Conservation (phyloP, 371 early-diverging fungal species). For the Apophysomyces elegans region DNA sequence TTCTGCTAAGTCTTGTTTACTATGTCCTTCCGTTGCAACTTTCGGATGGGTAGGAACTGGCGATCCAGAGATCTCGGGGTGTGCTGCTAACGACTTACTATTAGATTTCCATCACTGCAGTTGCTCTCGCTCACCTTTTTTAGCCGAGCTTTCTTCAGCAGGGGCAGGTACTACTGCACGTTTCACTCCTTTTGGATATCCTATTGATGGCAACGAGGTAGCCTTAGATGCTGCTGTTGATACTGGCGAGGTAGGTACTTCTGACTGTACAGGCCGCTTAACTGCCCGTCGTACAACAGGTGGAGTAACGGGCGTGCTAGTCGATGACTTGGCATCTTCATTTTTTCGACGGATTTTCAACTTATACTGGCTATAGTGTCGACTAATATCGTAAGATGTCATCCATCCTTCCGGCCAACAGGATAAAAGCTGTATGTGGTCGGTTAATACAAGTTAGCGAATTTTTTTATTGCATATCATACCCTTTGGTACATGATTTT, state of each 20-base stretch:
- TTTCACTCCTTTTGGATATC: not conserved
- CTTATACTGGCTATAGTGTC: conserved; percentile 58
- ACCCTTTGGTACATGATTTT: conserved; percentile 57
- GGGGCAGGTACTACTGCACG: conserved; percentile 5
- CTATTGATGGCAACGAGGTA: not conserved
- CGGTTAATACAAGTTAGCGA: not conserved
- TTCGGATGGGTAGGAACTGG: not conserved
- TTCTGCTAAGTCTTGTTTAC: not conserved
- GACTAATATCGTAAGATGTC: conserved; percentile 58
- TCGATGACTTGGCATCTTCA: not conserved
- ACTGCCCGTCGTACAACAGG: not conserved
- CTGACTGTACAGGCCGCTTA: not conserved
- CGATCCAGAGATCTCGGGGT: not conserved
- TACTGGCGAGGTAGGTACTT: not conserved
- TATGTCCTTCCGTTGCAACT: not conserved
- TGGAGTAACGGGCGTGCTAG: not conserved
- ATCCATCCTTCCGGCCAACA: conserved; percentile 61
- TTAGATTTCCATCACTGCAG: not conserved
- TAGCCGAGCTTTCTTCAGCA: not conserved
- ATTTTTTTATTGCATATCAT: conserved; percentile 10
- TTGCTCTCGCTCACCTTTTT: conserved; percentile 1
- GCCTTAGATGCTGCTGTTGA: conserved; percentile 2
- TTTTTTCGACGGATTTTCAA: conserved; percentile 19
- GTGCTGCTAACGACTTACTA: not conserved
- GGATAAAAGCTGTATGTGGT: conserved; percentile 37